Evolutionary conservation across 192 early-diverging fungal genomes (phyloP).

Genomic region (Coemansia sp.): DNA sequence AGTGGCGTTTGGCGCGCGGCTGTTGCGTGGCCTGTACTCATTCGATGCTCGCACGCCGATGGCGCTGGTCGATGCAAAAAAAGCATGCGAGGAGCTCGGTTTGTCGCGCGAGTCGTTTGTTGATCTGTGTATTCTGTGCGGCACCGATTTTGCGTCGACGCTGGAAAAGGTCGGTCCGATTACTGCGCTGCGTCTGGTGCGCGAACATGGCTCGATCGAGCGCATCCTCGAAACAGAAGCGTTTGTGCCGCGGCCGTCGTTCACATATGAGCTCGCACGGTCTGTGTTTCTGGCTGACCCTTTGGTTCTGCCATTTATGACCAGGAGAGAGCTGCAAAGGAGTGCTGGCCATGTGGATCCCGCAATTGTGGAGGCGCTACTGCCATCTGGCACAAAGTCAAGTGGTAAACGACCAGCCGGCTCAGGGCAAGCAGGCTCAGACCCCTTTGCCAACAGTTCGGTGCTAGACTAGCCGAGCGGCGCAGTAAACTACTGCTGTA

Average conservation of each 20-base stretch:
- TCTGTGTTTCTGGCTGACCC: conserved; percentile 30
- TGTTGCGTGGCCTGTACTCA: conserved; percentile 32
- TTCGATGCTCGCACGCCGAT: conserved; percentile 10
- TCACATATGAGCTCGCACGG: conserved; percentile 40
- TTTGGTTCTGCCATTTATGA: conserved; percentile 11
- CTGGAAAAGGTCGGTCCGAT: conserved; percentile 65
- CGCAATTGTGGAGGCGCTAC: conserved; percentile 19
- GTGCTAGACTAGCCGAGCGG: conserved; percentile 14
- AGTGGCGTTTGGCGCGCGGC: conserved; percentile 29
- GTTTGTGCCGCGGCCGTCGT: conserved; percentile 37
- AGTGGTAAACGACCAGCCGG: not conserved
- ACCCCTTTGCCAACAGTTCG: conserved; percentile 24
- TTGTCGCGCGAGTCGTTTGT: conserved; percentile 57
- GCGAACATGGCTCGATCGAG: conserved; percentile 63
- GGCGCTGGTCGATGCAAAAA: conserved; percentile 54
- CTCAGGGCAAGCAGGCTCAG: conserved; percentile 2
- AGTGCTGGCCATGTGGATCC: not conserved
- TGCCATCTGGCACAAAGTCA: conserved; percentile 11
- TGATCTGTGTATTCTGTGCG: conserved; percentile 74
- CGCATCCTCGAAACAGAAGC: conserved; percentile 44
- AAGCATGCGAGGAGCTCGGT: conserved; percentile 49
- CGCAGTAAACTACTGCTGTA: conserved; percentile 10
- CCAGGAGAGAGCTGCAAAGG: conserved; percentile 15
- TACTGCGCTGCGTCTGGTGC: conserved; percentile 58
- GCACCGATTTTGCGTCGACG: conserved; percentile 69